Evolutionary conservation across 2,329 filamentous ascomycete species (phyloP).

Genomic region (Penicillium expansum): DNA sequence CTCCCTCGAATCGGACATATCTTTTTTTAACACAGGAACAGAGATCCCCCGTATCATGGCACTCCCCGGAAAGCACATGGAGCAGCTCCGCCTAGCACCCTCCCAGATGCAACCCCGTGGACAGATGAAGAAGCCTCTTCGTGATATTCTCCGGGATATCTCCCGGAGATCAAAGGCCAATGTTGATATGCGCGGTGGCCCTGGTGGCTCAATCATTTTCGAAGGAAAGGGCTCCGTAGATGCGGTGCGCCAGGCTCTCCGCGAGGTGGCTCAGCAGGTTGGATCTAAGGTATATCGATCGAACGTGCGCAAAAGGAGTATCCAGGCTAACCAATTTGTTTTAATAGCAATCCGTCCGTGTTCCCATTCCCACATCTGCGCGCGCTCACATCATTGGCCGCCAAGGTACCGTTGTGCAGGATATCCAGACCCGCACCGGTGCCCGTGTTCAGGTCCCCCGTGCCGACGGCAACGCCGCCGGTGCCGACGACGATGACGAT

Average conservation of each 20-base stretch:
- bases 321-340: neutral
- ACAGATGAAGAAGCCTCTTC: constrained; percentile 79
- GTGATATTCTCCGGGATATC: constrained; percentile 84
- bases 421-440: constrained; percentile 83
- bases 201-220: constrained; percentile 72
- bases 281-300: constrained; percentile 68
- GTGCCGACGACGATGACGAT: constrained; percentile 73
- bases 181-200: constrained; percentile 72
- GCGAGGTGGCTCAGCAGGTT: constrained; percentile 83
- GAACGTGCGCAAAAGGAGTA: neutral
- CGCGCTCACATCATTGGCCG: constrained; percentile 91
- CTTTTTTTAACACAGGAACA: constrained; percentile 15
- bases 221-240: constrained; percentile 82
- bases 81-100: constrained; percentile 70
- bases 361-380: constrained; percentile 78
- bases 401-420: constrained; percentile 83
- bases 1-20: constrained; percentile 21
- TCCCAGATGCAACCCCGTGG: constrained; percentile 71
- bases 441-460: constrained; percentile 88
- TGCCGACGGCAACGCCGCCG: constrained; percentile 62
- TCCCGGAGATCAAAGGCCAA: constrained; percentile 88
- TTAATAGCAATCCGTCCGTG: constrained; percentile 62
- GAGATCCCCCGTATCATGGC: constrained; percentile 59
- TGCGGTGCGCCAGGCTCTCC: constrained; percentile 80
- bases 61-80: constrained; percentile 78